Base-by-base conservation (phyloP, 2,329 filamentous ascomycete genomes). In the Trichophyton benhamiae region DNA sequence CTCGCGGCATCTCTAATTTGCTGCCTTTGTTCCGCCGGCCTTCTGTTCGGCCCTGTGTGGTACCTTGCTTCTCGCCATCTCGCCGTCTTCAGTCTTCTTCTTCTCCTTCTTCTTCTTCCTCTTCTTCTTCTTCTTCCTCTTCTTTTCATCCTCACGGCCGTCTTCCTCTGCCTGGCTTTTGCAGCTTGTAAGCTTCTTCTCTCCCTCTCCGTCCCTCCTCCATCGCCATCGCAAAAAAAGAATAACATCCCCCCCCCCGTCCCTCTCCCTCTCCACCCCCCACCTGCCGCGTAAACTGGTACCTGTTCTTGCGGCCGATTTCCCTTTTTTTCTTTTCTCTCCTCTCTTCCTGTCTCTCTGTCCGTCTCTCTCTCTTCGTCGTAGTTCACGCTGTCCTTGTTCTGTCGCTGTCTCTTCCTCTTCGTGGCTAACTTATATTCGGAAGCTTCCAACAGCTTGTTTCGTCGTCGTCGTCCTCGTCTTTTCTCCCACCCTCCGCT, bases 261-360 rank as follows among this genome's bases (percentile, higher is more conserved):
- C 33, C 33, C 25, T 36, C 63, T 30, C 27, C 27, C 17, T 36
- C 41, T n/a, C 41, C 11, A 4, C 41, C 66, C 65, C 61, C 62
- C 65, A 49, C 44, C 63, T 61, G 46, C 8, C 61, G 59, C 60
- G 22, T 49, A 49, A 49, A 49, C 46, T 49, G 33, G 46, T 25
- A 49, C 46, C 11, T 13, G 46, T 27, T 48, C n/a, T 20, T 48
- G 44, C n/a, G 44, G 52, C 59, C 57, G 61, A 30, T 46, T 63
- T 60, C 42, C 63, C 63, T 60, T 62, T 62, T 66, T 55, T 53
- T 64, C 58, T 66, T 58, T 53, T 64, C 58, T 46, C 59, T 22
- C 46, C 53, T 13, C 33, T 11, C 60, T 55, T 60, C 53, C 33
- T 57, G 46, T 62, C 33, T 25, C 42, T 46, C 17, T 38, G 55